phyloP scores from a whole-genome alignment of 164 flowering plant species.

The Paratinospora sagittata region DNA sequence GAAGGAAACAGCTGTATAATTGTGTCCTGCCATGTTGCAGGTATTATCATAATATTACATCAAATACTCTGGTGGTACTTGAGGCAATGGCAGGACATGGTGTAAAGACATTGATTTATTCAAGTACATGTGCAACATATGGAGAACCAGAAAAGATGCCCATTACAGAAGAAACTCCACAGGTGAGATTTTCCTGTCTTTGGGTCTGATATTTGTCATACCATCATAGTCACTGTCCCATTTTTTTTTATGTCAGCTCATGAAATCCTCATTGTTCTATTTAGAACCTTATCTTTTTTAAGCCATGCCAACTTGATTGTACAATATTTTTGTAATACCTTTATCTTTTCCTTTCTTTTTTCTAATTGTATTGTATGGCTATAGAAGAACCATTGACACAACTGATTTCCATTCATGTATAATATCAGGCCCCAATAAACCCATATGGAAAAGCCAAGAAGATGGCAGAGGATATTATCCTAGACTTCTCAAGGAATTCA shows the following conservation, averaged over 20 bases:
- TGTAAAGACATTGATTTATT: conserved; percentile 81
- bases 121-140: conserved; percentile 87
- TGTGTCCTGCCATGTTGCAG: conserved; percentile 26
- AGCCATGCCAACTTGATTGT: no score
- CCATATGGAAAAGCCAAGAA: conserved; percentile 99
- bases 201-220: not conserved
- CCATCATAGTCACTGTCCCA: no score
- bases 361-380: no score
- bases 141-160: conserved; percentile 94
- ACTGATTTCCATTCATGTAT: conserved; percentile 7
- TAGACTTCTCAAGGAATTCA: conserved; percentile 80
- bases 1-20: not conserved
- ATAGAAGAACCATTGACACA: not conserved
- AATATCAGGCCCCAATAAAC: conserved; percentile 71
- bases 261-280: no score
- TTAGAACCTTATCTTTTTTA: no score
- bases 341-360: no score
- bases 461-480: conserved; percentile 95
- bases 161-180: conserved; percentile 92
- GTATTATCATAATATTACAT: conserved; percentile 96
- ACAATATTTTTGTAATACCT: no score
- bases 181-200: conserved; percentile 35
- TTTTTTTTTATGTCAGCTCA: no score
- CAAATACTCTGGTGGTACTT: conserved; percentile 81
- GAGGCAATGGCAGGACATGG: conserved; percentile 85